Conservation (phyloP, 2,329 filamentous ascomycete genomes). For the Hymenoscyphus fructigenus region DNA sequence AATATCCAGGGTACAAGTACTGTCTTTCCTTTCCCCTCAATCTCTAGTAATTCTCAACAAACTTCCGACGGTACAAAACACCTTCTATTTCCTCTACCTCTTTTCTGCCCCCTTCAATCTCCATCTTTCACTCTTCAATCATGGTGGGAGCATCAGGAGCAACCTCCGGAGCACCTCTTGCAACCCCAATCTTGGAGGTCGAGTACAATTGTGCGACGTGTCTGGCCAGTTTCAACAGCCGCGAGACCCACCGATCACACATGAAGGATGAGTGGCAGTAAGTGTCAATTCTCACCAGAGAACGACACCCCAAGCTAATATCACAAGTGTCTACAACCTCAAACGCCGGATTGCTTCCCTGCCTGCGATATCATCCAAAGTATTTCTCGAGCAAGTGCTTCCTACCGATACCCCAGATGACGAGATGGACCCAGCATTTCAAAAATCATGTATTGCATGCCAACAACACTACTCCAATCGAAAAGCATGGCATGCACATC, state of each 20-base stretch:
- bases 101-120: background rate
- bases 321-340: slow-evolving; percentile 25
- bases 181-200: background rate
- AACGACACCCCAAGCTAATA: background rate
- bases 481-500: slow-evolving; percentile 21
- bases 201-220: slow-evolving; percentile 13
- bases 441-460: slow-evolving; percentile 18
- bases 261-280: slow-evolving; percentile 19
- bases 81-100: background rate
- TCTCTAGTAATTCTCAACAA: background rate
- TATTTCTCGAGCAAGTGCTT: slow-evolving; percentile 19
- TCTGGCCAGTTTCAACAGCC: slow-evolving; percentile 9
- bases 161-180: background rate
- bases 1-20: background rate
- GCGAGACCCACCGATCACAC: slow-evolving; percentile 11
- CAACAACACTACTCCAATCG: slow-evolving; percentile 16
- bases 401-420: background rate
- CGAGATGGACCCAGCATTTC: slow-evolving; percentile 9
- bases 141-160: background rate
- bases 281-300: background rate
- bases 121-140: background rate
- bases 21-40: background rate
- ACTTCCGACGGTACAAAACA: background rate
- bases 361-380: slow-evolving; percentile 16
- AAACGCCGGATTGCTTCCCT: slow-evolving; percentile 23